Percentiles rank a stretch among this genome's conserved stretches.
These are phyloP conservation scores for Gymnopilus dilepis DNA, from an alignment of 768 basidiomycete species.

Conservation along the genomic window DNA sequence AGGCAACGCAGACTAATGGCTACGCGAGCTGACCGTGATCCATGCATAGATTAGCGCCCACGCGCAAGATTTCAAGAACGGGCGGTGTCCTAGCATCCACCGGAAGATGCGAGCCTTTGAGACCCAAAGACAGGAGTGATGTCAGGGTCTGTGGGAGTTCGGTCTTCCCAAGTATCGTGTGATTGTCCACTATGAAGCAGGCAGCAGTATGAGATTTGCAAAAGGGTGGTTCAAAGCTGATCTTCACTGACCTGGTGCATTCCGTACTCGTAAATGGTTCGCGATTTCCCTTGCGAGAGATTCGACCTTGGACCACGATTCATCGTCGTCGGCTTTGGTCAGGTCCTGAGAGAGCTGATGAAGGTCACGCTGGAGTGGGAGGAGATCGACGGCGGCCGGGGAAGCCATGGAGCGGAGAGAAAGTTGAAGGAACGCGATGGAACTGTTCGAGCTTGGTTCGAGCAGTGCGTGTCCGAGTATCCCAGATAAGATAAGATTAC, in stretches of 20 bases:
- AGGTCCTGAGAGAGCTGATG: conserved; percentile 39
- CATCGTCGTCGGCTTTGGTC: conserved; percentile 33
- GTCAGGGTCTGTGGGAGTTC: conserved; percentile 68
- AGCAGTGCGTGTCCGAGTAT: not conserved
- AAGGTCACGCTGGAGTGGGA: conserved; percentile 40
- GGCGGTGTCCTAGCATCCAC: conserved; percentile 50
- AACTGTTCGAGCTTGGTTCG: too few relatives aligned
- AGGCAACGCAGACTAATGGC: not conserved
- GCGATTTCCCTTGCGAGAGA: conserved; percentile 60
- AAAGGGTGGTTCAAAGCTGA: not conserved
- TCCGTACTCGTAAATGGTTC: conserved; percentile 62
- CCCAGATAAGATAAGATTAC: conserved; percentile 22
- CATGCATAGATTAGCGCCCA: conserved; percentile 84
- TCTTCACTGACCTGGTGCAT: conserved; percentile 49
- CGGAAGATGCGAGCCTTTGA: conserved; percentile 54
- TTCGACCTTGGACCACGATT: conserved; percentile 58
- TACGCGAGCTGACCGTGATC: conserved; percentile 65
- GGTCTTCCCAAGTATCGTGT: conserved; percentile 69
- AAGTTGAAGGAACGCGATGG: not conserved
- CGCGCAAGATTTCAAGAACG: conserved; percentile 73
- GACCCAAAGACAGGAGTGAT: conserved; percentile 60
- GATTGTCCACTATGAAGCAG: conserved; percentile 63
- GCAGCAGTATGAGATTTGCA: conserved; percentile 12
- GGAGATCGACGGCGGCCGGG: conserved; percentile 34
- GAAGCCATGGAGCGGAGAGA: conserved; percentile 18